These are phyloP conservation scores for Metrosideros polymorpha DNA, from an alignment of 441 rosid genomes.

Conservation along the genomic window DNA sequence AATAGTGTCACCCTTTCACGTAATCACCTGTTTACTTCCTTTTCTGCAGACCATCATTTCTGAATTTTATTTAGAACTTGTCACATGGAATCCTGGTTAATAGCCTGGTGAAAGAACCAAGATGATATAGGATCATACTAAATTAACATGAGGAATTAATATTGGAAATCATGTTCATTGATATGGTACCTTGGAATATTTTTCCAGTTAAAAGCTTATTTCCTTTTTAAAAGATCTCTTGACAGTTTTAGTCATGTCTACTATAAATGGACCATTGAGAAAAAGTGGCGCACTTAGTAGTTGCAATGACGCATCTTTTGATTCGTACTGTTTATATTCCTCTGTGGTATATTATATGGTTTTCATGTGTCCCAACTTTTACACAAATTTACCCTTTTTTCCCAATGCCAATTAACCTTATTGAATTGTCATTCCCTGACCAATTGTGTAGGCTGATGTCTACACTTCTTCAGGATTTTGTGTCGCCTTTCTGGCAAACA, in stretches of 20 bases:
- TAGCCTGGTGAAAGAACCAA: not conserved
- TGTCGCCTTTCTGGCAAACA: slow-evolving; percentile 80
- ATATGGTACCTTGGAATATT: not conserved
- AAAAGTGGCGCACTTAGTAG: not conserved
- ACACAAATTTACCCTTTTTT: not conserved
- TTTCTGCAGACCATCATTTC: not conserved
- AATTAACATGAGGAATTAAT: not conserved
- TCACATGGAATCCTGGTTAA: not conserved
- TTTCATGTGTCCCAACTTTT: not conserved
- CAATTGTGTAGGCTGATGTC: slow-evolving; percentile 61
- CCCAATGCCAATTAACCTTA: not conserved
- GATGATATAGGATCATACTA: not conserved
- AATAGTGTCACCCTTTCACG: not conserved
- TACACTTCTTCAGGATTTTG: slow-evolving; percentile 69
- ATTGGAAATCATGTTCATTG: not conserved
- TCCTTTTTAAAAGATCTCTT: not conserved
- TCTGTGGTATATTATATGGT: not conserved
- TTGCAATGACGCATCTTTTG: not conserved
- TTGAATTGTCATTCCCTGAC: not conserved
- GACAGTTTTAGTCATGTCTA: not conserved
- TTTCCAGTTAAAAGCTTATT: not conserved
- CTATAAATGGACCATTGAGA: not conserved
- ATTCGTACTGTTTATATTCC: not conserved
- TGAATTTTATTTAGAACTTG: not conserved
- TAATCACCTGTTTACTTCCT: not conserved